A percentile compares a stretch with the other conserved stretches of the same genome.
These are phyloP conservation scores for Euphorbia schlechtendalii DNA, from an alignment of 441 rosid genomes.

Conservation along the genomic window DNA sequence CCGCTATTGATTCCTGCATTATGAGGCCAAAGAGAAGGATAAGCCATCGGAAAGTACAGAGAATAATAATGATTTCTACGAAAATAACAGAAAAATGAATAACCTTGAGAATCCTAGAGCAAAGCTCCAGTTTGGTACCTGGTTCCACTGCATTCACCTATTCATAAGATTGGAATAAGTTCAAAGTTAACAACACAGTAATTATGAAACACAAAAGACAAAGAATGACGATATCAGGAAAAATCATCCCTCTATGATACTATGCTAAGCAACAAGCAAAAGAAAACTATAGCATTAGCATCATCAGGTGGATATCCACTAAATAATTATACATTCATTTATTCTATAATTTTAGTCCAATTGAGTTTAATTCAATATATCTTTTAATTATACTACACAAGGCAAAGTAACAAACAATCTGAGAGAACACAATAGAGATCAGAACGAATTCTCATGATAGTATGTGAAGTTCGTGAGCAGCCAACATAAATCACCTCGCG, in stretches of 20 bases:
- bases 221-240: too few relatives aligned
- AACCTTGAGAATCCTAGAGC: conserved; percentile 69
- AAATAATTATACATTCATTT: background rate
- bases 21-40: conserved; percentile 14
- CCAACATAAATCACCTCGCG: background rate
- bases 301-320: background rate
- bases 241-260: background rate
- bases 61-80: background rate
- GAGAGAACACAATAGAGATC: background rate
- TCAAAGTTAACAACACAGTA: background rate
- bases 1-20: conserved; percentile 61
- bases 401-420: background rate
- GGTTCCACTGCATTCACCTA: conserved; percentile 36
- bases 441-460: background rate
- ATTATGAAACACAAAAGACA: background rate
- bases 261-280: background rate
- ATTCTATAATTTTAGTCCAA: background rate
- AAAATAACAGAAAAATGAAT: background rate
- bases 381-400: background rate
- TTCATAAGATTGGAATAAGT: conserved; percentile 7
- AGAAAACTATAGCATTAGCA: too few relatives aligned
- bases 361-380: background rate
- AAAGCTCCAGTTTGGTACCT: conserved; percentile 45
- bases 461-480: background rate
- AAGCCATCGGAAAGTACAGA: conserved; percentile 6